phyloP scores from a whole-genome alignment of 192 early-diverging fungal genomes.

The Coemansia javaensis region DNA sequence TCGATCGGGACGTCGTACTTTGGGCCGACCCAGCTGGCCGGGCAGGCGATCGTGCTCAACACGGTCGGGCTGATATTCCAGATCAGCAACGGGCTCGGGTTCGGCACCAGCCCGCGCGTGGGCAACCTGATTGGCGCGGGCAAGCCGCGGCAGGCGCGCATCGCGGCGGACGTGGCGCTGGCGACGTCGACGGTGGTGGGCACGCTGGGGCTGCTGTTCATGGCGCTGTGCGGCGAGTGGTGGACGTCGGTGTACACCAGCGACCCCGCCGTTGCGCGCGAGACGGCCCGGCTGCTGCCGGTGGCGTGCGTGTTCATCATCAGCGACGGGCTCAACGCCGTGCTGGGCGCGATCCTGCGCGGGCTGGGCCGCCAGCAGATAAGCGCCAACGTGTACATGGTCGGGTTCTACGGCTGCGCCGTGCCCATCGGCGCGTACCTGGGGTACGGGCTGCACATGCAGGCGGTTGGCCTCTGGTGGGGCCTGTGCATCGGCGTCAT shows the following conservation, averaged over 20 bases:
- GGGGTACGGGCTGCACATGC: slow-evolving; percentile 20
- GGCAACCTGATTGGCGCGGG: slow-evolving; percentile 68
- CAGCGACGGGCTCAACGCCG: slow-evolving; percentile 54
- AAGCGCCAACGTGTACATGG: slow-evolving; percentile 44
- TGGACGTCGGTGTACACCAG: slow-evolving; percentile 54
- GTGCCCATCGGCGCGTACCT: slow-evolving; percentile 46
- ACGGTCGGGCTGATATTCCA: slow-evolving; percentile 65
- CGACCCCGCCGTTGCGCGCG: slow-evolving; percentile 60
- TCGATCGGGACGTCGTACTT: slow-evolving; percentile 70
- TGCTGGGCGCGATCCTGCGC: slow-evolving; percentile 50
- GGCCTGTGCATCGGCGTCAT: slow-evolving; percentile 18
- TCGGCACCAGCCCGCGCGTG: slow-evolving; percentile 71
- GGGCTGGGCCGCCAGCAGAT: slow-evolving; percentile 46
- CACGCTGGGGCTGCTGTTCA: neutral
- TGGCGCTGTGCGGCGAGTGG: slow-evolving; percentile 10
- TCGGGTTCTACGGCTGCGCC: slow-evolving; percentile 45
- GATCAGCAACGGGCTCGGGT: slow-evolving; percentile 67
- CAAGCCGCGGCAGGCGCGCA: slow-evolving; percentile 55
- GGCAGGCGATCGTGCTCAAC: slow-evolving; percentile 67
- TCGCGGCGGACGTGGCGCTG: slow-evolving; percentile 52
- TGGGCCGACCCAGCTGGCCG: slow-evolving; percentile 66
- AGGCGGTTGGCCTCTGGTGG: slow-evolving; percentile 23
- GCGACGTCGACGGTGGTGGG: slow-evolving; percentile 54
- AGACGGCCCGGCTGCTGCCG: slow-evolving; percentile 68
- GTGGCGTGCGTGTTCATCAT: slow-evolving; percentile 63